Percentiles rank a stretch among this genome's conserved stretches.
Evolutionary conservation across 768 basidiomycete species (phyloP).

Genomic region (Collybiopsis confluens): DNA sequence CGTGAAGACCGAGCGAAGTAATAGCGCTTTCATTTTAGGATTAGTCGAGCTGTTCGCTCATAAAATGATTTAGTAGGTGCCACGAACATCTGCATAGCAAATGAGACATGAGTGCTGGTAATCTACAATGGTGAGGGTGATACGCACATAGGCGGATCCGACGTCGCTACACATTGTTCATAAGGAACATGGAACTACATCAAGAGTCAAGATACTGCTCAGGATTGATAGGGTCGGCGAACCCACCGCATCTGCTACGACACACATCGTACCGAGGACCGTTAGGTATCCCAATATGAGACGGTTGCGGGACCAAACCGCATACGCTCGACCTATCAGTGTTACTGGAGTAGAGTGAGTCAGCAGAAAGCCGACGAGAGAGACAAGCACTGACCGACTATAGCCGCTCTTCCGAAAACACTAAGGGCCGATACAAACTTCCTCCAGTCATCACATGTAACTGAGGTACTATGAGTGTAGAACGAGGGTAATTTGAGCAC

Average conservation of each 20-base stretch:
- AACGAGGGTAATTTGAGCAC: no score
- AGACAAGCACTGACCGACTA: conserved; percentile 18
- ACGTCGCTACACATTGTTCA: conserved; percentile 13
- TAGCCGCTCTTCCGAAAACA: conserved; percentile 24
- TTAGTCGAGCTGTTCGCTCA: background rate
- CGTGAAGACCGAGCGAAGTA: conserved; percentile 15
- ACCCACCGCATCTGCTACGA: conserved; percentile 21
- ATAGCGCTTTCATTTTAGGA: conserved; percentile 5
- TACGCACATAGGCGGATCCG: conserved; percentile 12
- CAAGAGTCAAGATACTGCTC: background rate
- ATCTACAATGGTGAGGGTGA: background rate
- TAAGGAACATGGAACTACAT: conserved; percentile 17
- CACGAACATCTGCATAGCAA: no score
- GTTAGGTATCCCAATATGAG: conserved; percentile 14
- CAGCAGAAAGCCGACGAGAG: background rate
- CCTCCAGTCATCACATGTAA: conserved; percentile 23
- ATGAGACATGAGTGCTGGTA: no score
- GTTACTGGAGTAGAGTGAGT: conserved; percentile 5
- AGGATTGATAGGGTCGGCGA: background rate
- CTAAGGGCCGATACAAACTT: conserved; percentile 23
- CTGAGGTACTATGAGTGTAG: background rate
- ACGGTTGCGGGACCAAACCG: conserved; percentile 15
- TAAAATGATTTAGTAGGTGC: no score
- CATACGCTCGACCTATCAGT: conserved; percentile 16
- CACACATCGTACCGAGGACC: conserved; percentile 16